Evolutionary conservation across 2,329 filamentous ascomycete species (phyloP).

Genomic region (Sphaerulina vaccinii): DNA sequence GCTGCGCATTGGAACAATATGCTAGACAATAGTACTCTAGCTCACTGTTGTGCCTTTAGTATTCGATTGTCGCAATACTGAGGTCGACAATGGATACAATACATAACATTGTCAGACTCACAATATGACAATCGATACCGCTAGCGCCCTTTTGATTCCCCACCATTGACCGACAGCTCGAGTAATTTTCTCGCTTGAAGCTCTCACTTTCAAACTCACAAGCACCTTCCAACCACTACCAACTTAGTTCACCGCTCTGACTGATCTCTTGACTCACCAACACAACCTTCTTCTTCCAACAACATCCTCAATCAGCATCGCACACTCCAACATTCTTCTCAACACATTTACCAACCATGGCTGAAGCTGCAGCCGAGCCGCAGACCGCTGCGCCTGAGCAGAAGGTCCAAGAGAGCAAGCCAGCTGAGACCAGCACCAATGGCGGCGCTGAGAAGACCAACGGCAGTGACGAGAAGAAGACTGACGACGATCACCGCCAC

Average conservation of each 20-base stretch:
- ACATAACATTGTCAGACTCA: too few relatives aligned
- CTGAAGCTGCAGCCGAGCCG: constrained; percentile 22
- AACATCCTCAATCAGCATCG: constrained; percentile 9
- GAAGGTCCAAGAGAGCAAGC: constrained; percentile 19
- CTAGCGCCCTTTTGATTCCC: too few relatives aligned
- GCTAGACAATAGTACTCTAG: too few relatives aligned
- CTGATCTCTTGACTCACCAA: constrained; percentile 2
- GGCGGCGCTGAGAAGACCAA: constrained; percentile 20
- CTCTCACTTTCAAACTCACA: constrained; percentile 1
- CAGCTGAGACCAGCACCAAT: constrained; percentile 22
- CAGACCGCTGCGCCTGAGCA: constrained; percentile 24
- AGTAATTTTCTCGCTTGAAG: constrained; percentile 1
- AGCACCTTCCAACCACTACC: background rate
- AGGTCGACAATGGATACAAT: too few relatives aligned
- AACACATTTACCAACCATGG: constrained; percentile 17
- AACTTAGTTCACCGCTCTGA: background rate
- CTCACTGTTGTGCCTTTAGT: too few relatives aligned
- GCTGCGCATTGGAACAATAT: too few relatives aligned
- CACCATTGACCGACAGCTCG: constrained; percentile 5
- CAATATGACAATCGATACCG: too few relatives aligned
- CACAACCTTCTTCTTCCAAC: background rate
- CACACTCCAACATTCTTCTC: background rate
- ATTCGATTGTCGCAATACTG: too few relatives aligned
- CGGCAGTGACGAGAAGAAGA: constrained; percentile 19
- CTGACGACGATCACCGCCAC: constrained; percentile 23